Evolutionary conservation across 495 filamentous ascomycete species (phyloP).

Genomic region (Thozetella sp.): DNA sequence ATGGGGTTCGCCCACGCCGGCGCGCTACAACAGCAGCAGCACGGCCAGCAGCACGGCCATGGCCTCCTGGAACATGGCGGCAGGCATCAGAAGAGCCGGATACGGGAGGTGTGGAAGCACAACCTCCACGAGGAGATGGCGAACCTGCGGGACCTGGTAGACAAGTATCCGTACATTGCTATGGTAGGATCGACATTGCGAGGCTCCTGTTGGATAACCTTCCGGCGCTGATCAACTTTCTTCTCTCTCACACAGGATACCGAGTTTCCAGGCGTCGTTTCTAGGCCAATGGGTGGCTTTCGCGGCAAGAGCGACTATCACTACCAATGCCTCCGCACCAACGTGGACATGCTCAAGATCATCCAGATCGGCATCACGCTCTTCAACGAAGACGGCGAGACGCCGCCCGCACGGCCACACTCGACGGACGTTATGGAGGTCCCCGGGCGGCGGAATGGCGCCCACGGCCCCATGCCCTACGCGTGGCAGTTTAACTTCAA

Average conservation of each 20-base stretch:
- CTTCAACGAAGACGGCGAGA: constrained; percentile 84
- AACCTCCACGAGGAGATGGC: constrained; percentile 92
- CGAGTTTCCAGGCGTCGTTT: constrained; percentile 95
- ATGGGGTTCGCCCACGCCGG: constrained; percentile 83
- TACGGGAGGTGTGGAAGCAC: constrained; percentile 92
- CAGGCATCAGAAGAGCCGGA: constrained; percentile 65
- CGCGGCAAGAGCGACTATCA: constrained; percentile 95
- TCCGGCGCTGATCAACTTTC: constrained; percentile 19
- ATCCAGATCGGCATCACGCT: constrained; percentile 95
- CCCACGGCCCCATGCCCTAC: constrained; percentile 70
- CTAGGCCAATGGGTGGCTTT: constrained; percentile 91
- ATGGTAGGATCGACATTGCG: constrained; percentile 65
- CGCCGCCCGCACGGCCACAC: constrained; percentile 65
- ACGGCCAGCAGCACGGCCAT: constrained; percentile 54
- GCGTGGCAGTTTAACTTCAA: constrained; percentile 99
- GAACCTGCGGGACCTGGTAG: constrained; percentile 73
- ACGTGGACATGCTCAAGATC: constrained; percentile 94
- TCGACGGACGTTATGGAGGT: constrained; percentile 57
- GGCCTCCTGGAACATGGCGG: constrained; percentile 44
- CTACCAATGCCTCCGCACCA: constrained; percentile 95
- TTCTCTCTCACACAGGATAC: constrained; percentile 87
- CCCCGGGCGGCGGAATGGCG: constrained; percentile 38
- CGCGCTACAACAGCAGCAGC: constrained; percentile 59
- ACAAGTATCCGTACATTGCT: constrained; percentile 90
- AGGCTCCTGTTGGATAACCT: background rate